Evolutionary conservation across 352 stramenopile species (phyloP).

Genomic region (Pythium periplocum): DNA sequence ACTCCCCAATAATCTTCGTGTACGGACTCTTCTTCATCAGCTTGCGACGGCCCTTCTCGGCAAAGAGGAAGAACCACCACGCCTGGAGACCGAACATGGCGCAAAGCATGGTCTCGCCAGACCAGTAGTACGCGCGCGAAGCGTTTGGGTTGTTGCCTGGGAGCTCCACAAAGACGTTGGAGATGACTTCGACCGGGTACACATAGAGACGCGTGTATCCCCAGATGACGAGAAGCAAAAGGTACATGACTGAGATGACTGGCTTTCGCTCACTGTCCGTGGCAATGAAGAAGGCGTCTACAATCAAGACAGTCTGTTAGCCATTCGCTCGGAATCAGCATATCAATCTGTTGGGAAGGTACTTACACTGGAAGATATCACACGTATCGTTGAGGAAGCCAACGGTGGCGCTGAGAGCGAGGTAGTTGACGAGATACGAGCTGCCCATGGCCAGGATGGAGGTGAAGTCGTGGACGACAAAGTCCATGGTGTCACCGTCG

Average conservation of each 20-base stretch:
- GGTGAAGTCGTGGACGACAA: slow-evolving; percentile 35
- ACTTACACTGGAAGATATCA: slow-evolving; percentile 36
- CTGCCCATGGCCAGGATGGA: slow-evolving; percentile 36
- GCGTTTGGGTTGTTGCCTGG: too few species aligned
- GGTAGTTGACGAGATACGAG: slow-evolving; percentile 41
- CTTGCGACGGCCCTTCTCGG: not conserved
- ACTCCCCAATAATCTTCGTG: too few species aligned
- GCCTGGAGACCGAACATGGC: slow-evolving; percentile 3
- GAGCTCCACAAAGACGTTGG: slow-evolving; percentile 1
- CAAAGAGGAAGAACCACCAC: slow-evolving; percentile 4
- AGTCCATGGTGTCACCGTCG: slow-evolving; percentile 40
- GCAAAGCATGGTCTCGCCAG: not conserved
- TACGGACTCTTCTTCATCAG: not conserved
- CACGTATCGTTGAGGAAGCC: slow-evolving; percentile 38
- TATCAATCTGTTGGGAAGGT: not conserved
- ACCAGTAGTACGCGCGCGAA: not conserved
- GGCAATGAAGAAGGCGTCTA: too few species aligned
- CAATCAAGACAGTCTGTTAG: too few species aligned
- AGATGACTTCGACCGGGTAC: slow-evolving; percentile 22
- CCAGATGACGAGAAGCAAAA: slow-evolving; percentile 19
- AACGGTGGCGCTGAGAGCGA: slow-evolving; percentile 27
- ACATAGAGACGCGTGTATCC: slow-evolving; percentile 22
- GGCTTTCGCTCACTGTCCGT: too few species aligned
- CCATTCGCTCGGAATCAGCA: too few species aligned
- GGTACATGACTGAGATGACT: slow-evolving; percentile 13